A percentile compares a stretch with the other conserved stretches of the same genome.
These are phyloP conservation scores for Ustilago loliicola DNA, from an alignment of 1,284 basidiomycete genomes.

Conservation along the genomic window DNA sequence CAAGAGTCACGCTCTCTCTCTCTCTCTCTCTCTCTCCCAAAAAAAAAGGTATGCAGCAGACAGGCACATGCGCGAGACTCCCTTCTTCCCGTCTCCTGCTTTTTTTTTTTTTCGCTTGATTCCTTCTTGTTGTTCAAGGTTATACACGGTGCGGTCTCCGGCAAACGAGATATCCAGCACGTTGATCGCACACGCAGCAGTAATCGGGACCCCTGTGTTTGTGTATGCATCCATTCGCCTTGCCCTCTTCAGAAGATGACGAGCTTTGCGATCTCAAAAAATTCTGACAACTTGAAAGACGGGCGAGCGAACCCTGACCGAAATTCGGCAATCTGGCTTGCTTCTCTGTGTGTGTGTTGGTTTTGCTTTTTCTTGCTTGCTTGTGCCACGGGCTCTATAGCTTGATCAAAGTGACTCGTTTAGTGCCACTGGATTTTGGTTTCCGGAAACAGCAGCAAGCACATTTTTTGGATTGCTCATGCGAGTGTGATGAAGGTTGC, in stretches of 20 bases:
- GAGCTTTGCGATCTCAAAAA: background rate
- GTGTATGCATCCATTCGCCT: background rate
- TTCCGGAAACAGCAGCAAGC: background rate
- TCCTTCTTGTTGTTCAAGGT: background rate
- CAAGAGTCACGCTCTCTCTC: background rate
- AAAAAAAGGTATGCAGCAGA: background rate
- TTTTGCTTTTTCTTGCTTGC: no score
- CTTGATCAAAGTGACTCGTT: background rate
- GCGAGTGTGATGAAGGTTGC: background rate
- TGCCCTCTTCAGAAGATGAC: background rate
- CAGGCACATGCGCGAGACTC: background rate
- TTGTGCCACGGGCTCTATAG: constrained; percentile 23
- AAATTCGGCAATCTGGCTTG: constrained; percentile 28
- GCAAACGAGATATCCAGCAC: background rate
- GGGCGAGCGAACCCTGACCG: constrained; percentile 41
- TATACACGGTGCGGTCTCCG: background rate
- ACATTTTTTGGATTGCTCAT: background rate
- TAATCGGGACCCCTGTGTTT: background rate
- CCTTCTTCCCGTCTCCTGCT: background rate
- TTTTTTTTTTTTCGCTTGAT: background rate
- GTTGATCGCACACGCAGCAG: no score
- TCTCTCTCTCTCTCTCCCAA: background rate
- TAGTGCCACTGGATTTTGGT: background rate
- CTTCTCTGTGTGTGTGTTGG: background rate
- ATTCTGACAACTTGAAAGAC: background rate